These are phyloP conservation scores for Adansonia gregorii DNA, from an alignment of 441 rosid species.

Conservation along the genomic window DNA sequence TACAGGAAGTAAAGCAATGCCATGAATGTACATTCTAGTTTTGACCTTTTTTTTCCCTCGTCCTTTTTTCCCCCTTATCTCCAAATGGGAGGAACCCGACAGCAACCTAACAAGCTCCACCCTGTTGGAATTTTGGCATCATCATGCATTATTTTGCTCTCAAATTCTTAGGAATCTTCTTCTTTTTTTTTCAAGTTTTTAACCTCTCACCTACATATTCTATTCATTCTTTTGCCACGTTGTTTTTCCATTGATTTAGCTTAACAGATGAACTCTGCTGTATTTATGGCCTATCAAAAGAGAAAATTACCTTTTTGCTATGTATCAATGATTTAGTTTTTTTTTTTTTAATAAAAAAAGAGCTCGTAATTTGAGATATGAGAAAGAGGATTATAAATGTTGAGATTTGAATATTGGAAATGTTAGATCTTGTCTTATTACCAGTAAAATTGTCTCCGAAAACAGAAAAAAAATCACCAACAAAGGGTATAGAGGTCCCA, in stretches of 20 bases:
- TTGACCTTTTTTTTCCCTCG: constrained; percentile 18
- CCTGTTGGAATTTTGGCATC: constrained; percentile 53
- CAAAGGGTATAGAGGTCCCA: too few species aligned
- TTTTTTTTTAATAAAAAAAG: too few species aligned
- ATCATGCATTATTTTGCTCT: constrained; percentile 27
- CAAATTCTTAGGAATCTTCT: neutral
- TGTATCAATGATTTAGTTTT: neutral
- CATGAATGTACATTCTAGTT: constrained; percentile 37
- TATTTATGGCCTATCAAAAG: constrained; percentile 25
- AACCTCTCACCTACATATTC: constrained; percentile 33
- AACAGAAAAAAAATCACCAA: too few species aligned
- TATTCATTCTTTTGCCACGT: constrained; percentile 47
- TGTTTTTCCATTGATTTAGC: neutral
- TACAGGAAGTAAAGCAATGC: constrained; percentile 50
- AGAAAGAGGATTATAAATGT: too few species aligned
- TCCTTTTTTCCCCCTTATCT: constrained; percentile 23
- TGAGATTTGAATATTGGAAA: too few species aligned
- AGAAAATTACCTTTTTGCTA: constrained; percentile 20
- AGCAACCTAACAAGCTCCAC: neutral
- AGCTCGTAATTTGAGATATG: too few species aligned
- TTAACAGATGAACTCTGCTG: constrained; percentile 28
- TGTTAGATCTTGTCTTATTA: too few species aligned
- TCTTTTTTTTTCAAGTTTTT: neutral
- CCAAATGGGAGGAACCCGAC: constrained; percentile 30
- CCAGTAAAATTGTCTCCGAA: too few species aligned